Evolutionary conservation across 2,329 filamentous ascomycete species (phyloP).

Genomic region (Plenodomus biglobosus): DNA sequence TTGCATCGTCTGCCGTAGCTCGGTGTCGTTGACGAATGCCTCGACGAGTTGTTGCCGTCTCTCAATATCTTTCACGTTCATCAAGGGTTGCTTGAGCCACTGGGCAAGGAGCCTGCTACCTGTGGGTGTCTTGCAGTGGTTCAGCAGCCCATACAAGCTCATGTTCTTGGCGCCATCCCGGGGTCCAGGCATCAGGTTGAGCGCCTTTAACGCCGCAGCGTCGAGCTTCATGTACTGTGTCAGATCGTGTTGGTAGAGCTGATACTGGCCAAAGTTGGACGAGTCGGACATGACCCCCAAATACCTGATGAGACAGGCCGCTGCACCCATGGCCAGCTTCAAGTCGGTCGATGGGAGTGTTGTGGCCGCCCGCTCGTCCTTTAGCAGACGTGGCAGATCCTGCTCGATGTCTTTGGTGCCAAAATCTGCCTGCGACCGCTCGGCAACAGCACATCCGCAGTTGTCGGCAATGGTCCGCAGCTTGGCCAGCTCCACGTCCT

Average conservation of each 20-base stretch:
- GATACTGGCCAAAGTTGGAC: constrained; percentile 95
- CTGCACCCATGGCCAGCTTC: constrained; percentile 94
- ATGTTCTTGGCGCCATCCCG: constrained; percentile 96
- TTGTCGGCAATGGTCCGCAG: constrained; percentile 86
- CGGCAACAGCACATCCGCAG: constrained; percentile 86
- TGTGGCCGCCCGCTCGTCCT: constrained; percentile 77
- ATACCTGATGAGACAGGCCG: constrained; percentile 92
- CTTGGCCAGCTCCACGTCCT: constrained; percentile 86
- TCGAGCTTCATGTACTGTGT: constrained; percentile 99
- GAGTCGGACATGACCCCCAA: constrained; percentile 85
- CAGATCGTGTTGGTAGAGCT: constrained; percentile 94
- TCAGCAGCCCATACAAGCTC: constrained; percentile 91
- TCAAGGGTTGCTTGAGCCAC: constrained; percentile 96
- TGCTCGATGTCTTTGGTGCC: constrained; percentile 92
- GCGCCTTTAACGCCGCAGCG: constrained; percentile 81
- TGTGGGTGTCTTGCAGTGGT: constrained; percentile 96
- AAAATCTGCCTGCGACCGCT: constrained; percentile 76
- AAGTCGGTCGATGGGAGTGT: constrained; percentile 86
- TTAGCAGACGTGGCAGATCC: constrained; percentile 81
- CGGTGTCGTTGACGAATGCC: constrained; percentile 89
- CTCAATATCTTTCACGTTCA: constrained; percentile 87
- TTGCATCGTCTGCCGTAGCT: constrained; percentile 92
- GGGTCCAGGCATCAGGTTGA: constrained; percentile 96
- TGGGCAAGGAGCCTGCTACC: constrained; percentile 88
- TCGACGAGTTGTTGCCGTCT: constrained; percentile 92